phyloP scores from a whole-genome alignment of 1,139 yeast genomes.

The Lodderomyces pseudojiufengensis region DNA sequence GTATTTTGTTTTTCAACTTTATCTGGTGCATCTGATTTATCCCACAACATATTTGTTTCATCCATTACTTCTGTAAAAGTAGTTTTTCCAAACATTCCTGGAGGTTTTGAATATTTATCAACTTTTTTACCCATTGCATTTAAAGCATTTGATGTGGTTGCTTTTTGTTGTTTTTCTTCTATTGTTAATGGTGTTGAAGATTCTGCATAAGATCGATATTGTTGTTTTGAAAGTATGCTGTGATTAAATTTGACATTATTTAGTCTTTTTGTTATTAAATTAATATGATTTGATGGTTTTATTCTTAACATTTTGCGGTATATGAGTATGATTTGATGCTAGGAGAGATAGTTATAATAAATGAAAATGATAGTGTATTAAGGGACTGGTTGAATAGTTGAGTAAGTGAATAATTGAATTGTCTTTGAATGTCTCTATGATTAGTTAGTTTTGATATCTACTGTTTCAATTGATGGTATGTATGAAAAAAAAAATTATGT shows the following conservation, averaged over 20 bases:
- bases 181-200: conserved; percentile 3
- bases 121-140: conserved; percentile 12
- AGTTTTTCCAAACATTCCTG: conserved; percentile 13
- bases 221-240: not conserved
- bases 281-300: conserved; percentile 1
- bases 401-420: too few species aligned
- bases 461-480: too few species aligned
- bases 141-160: conserved; percentile 6
- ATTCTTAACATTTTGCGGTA: too few species aligned
- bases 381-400: too few species aligned
- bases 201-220: conserved; percentile 7
- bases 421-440: too few species aligned
- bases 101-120: conserved; percentile 6
- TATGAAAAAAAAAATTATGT: too few species aligned
- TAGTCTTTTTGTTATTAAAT: not conserved
- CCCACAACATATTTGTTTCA: conserved; percentile 48
- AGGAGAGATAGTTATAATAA: too few species aligned
- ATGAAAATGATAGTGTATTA: too few species aligned
- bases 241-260: not conserved
- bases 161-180: conserved; percentile 2
- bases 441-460: too few species aligned
- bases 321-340: too few species aligned
- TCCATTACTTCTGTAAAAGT: conserved; percentile 45
- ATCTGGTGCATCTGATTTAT: conserved; percentile 43
- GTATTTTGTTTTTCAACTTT: conserved; percentile 44